Base-by-base conservation (phyloP, 2,329 filamentous ascomycete genomes). In the Alternaria brassicicola region DNA sequence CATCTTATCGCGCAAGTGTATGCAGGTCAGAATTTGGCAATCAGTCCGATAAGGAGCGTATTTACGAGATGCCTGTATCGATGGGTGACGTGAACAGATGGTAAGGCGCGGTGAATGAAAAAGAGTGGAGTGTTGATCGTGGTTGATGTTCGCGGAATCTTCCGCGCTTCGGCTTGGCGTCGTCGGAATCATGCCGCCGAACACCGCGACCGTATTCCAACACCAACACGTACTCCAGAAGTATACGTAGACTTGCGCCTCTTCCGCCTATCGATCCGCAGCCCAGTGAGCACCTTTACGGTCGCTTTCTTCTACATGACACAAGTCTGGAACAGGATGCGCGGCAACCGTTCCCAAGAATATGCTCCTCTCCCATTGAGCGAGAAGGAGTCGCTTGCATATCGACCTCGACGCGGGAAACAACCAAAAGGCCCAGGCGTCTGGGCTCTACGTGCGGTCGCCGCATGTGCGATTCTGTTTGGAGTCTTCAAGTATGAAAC, bases 361-460 rank as follows among this genome's bases (percentile, higher is more conserved):
- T 77, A 77, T 45, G 52, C 61, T 8, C 62, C 63, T 15, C 64
- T 77, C 21, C 74, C 75, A n/a, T 35, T 73, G 55, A 65, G 55
- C 55, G 74, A 76, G 41, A 70, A 75, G 45, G 71, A 72, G 53
- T 47, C 63, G 2, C 45, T 54, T 3, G 58, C 70, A 2, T 55
- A 56, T 21, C 71, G 68, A 46, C 47, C 62, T 21, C 64, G 67
- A 23, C 59, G 51, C 38, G 41, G 62, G 13, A 50, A 61, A 46
- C 50, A 50, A 9, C 59, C 62, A 4, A 48, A 45, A 39, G 60
- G 59, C 17, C 54, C 57, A 6, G 46, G 61, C 4, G 62, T 56
- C n/a, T 46, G 71, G 31, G 59, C 59, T 23, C 31, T 74, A 25
- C 66, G 63, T 26, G 57, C 65, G 15, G 50, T 69, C 3, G 65